Evolutionary conservation across 2,329 filamentous ascomycete genomes (phyloP).

Genomic region (Pseudocercospora crystallina): DNA sequence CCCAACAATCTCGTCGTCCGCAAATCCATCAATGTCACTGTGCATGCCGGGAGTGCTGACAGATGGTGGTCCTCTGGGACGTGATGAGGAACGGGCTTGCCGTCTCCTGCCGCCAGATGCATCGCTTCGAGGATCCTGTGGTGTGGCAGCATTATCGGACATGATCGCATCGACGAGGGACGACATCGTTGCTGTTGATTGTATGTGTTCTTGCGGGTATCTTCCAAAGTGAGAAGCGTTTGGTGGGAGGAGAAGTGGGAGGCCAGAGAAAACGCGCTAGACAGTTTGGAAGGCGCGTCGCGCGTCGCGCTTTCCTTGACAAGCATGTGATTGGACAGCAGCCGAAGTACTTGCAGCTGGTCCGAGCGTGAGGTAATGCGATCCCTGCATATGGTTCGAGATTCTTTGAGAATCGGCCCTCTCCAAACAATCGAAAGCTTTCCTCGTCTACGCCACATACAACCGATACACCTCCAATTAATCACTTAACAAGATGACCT

Average conservation of each 20-base stretch:
- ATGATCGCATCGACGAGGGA: conserved; percentile 53
- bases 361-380: too few species aligned
- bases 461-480: not conserved
- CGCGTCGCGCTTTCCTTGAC: too few species aligned
- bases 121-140: conserved; percentile 40
- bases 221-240: not conserved
- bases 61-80: conserved; percentile 54
- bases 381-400: too few species aligned
- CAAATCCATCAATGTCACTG: conserved; percentile 59
- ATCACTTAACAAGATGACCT: conserved; percentile 28
- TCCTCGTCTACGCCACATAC: not conserved
- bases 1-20: conserved; percentile 63
- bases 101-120: conserved; percentile 35
- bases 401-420: not conserved
- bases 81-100: conserved; percentile 51
- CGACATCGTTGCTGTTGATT: conserved; percentile 44
- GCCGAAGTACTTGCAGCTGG: too few species aligned
- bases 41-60: conserved; percentile 51
- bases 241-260: not conserved
- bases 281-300: not conserved
- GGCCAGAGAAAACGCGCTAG: not conserved
- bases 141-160: conserved; percentile 43
- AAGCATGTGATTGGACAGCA: too few species aligned
- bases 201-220: not conserved
- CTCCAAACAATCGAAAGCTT: conserved; percentile 4